Base-by-base conservation (phyloP, 331 rosid species). In the Erythrophleum ivorense region DNA sequence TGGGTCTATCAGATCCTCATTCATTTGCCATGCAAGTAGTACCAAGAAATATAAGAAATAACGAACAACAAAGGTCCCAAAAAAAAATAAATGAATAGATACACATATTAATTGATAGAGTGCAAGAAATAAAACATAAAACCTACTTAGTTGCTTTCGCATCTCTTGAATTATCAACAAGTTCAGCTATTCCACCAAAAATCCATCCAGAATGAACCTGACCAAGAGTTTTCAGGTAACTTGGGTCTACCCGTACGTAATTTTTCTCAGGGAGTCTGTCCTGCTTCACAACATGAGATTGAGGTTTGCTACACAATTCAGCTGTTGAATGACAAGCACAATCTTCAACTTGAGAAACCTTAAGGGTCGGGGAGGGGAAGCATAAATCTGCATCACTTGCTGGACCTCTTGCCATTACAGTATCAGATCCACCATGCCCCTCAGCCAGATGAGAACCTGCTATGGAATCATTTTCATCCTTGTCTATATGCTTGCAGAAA, bases 171-270 rank as follows among this genome's bases (percentile, higher is more conserved):
- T 89, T 89, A 65, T 89, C 92, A 79, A 87, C 87, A 79, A 89
- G 91, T 86, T 89, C 92, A 43, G 91, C 92, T 75, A 89, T 81
- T 85, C 81, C 92, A 59, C 92, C 91, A 81, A 89, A 89, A 71
- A 89, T 73, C 92, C 92, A 89, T 70, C 91, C 91, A 67, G 92
- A 89, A 83, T 89, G 92, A 83, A 10, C 82, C 45, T 89, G 92
- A 62, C 89, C 87, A 76, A 87, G 92, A n/a, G 92, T 89, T 80
- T 85, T 89, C 60, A 89, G 78, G 83, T 85, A 89, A 85, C 89
- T 85, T 78, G 91, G 91, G 82, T 89, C 87, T 60, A 62, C 85
- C 79, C 82, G 69, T 40, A 80, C 75, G 34, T 68, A 83, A 84
- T 87, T 87, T 76, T 69, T 83, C 79, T 43, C 75, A 2, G 31